Evolutionary conservation across 2,329 filamentous ascomycete species (phyloP).

Genomic region (Pseudogymnoascus sp.): DNA sequence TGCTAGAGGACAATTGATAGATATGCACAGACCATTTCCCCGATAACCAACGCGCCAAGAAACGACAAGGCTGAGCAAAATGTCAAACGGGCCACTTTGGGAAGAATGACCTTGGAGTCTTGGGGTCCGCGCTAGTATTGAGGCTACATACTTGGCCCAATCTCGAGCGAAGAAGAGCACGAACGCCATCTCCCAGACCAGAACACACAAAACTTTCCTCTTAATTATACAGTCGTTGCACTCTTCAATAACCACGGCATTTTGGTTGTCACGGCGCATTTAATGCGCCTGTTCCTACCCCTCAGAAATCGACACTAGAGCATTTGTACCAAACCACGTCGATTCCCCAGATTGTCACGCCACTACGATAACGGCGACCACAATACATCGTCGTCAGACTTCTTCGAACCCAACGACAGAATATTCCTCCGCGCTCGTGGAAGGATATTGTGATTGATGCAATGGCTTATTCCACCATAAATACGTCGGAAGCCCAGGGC

Average conservation of each 20-base stretch:
- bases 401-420: neutral
- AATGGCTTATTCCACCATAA: neutral
- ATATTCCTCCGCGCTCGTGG: neutral
- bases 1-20: neutral
- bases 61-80: neutral
- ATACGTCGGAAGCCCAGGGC: neutral
- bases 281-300: neutral
- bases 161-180: neutral
- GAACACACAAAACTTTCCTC: neutral
- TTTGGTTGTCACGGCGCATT: neutral
- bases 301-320: neutral
- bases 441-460: neutral
- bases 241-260: neutral
- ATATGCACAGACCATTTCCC: conserved; percentile 4
- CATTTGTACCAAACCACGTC: neutral
- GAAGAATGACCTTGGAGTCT: conserved; percentile 7
- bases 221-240: neutral
- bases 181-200: neutral
- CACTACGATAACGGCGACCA: neutral
- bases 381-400: conserved; percentile 2
- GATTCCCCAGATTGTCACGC: neutral
- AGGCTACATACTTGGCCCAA: conserved; percentile 9
- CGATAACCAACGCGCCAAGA: conserved; percentile 3
- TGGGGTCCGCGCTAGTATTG: neutral
- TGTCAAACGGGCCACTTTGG: conserved; percentile 3